Percentiles rank a stretch among this genome's conserved stretches.
These are phyloP conservation scores for Pseudozyma tsukubaensis DNA, from an alignment of 1,284 basidiomycete genomes.

Conservation along the genomic window DNA sequence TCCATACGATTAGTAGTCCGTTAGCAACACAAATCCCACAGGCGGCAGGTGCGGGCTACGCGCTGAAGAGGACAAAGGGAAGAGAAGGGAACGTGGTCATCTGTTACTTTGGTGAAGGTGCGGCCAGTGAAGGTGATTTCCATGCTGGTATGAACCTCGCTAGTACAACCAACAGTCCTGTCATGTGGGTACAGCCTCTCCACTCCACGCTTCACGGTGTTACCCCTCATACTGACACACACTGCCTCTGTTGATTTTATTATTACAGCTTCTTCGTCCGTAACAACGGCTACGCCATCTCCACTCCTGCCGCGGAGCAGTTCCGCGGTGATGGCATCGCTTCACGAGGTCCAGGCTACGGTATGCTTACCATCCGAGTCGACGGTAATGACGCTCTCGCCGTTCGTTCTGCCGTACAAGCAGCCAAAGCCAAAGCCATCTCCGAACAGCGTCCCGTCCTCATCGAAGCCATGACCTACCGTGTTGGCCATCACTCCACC, in stretches of 20 bases:
- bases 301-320: slow-evolving; percentile 88
- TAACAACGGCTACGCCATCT: slow-evolving; percentile 93
- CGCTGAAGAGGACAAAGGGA: slow-evolving; percentile 81
- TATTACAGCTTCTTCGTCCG: slow-evolving; percentile 73
- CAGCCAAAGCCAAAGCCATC: slow-evolving; percentile 81
- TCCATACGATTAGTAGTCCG: slow-evolving; percentile 92
- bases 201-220: not conserved
- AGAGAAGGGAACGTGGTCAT: slow-evolving; percentile 77
- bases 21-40: slow-evolving; percentile 96
- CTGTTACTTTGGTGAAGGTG: slow-evolving; percentile 86
- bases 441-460: slow-evolving; percentile 81
- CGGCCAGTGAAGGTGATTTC: slow-evolving; percentile 73
- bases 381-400: slow-evolving; percentile 94
- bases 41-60: slow-evolving; percentile 91
- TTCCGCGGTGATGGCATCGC: slow-evolving; percentile 72
- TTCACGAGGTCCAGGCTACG: slow-evolving; percentile 90
- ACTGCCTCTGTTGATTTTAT: slow-evolving; percentile 64
- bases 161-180: slow-evolving; percentile 55
- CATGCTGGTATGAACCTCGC: slow-evolving; percentile 72
- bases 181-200: slow-evolving; percentile 44
- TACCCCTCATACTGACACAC: not conserved
- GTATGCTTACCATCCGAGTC: slow-evolving; percentile 76
- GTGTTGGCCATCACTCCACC: slow-evolving; percentile 91
- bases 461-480: slow-evolving; percentile 75
- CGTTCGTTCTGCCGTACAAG: slow-evolving; percentile 82